Base-by-base conservation (phyloP, 306 rosid species). In the Acacia crassicarpa region DNA sequence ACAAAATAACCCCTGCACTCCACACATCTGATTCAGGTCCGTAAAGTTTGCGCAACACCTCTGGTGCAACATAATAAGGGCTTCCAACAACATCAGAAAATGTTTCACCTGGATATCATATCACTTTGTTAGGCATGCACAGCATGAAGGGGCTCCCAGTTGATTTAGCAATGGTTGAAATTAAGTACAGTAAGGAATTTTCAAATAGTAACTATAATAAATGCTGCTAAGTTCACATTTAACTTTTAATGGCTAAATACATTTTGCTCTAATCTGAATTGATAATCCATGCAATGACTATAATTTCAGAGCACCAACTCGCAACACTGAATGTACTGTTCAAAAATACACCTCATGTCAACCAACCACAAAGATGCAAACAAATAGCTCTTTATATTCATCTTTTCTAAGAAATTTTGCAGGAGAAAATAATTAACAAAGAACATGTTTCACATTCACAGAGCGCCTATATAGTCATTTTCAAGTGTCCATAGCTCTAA, bases 1-100 rank as follows among this genome's bases (percentile, higher is more conserved):
- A 90, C 74, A 86, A 75, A 76, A 90, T 86, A 70, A 90, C 91
- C 49, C 93, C 93, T 0, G 93, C 93, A 83, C 93, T 90, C 91
- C 91, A 90, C 43, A 90, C 91, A 76, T 90, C 93, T 12, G 89
- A 75, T 84, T 90, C 91, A 3, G 85, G 91, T 65, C 93, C 93
- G 79, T 90, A 90, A 44, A 8, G 85, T 81, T 90, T 90, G 76
- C 90, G 85, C 87, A 90, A 86, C 69, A 90, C 93, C 78, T 90
- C 91, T n/a, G 93, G 93, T 62, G 93, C 91, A 49, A 90, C 91
- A 83, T 90, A 90, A 73, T 84, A 90, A 67, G 93, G 93, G 79
- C 93, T 88, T 77, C 91, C 93, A 58, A 90, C 91, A 78, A 90
- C 90, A 62, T 88, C 93, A 69, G 71, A 81, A 81, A 90, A 90